A percentile compares a stretch with the other conserved stretches of the same genome.
phyloP scores from a whole-genome alignment of 2,329 filamentous ascomycete species.

The Parascedosporium putredinis region DNA sequence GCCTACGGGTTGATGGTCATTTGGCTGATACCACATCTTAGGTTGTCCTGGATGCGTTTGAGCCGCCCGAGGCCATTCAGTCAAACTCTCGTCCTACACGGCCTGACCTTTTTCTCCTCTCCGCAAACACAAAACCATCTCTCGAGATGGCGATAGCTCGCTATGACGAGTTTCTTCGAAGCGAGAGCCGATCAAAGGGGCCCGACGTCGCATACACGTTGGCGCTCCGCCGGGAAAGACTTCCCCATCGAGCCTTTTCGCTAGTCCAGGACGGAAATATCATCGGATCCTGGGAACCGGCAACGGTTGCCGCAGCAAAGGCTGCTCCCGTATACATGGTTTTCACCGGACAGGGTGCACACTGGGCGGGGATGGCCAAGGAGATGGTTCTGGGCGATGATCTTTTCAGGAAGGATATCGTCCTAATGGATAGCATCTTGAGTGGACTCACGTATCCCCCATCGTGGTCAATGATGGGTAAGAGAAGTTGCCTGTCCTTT shows the following conservation, averaged over 20 bases:
- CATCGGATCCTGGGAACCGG: constrained; percentile 11
- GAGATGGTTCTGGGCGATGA: constrained; percentile 9
- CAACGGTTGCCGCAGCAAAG: constrained; percentile 8
- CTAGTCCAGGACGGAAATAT: constrained; percentile 10
- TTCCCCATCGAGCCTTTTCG: constrained; percentile 17
- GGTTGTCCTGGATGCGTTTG: constrained; percentile 4
- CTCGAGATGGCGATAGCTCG: constrained; percentile 9
- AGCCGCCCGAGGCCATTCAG: not conserved
- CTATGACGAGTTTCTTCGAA: constrained; percentile 16
- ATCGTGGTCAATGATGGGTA: constrained; percentile 14
- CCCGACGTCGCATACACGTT: constrained; percentile 21
- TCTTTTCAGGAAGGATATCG: constrained; percentile 12
- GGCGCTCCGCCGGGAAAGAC: constrained; percentile 17
- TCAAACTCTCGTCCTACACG: not conserved
- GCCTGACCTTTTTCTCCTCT: constrained; percentile 13
- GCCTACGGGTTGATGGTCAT: not conserved
- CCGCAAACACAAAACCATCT: constrained; percentile 11
- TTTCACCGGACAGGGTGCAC: constrained; percentile 5
- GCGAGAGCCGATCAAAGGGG: constrained; percentile 8
- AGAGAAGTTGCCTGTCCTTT: not conserved
- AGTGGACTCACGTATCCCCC: constrained; percentile 21
- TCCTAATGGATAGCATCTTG: constrained; percentile 20
- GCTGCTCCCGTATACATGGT: constrained; percentile 10
- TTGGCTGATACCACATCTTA: not conserved
- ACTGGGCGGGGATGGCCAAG: constrained; percentile 5